phyloP scores from a whole-genome alignment of 495 filamentous ascomycete genomes.

The Aspergillus cavernicola region DNA sequence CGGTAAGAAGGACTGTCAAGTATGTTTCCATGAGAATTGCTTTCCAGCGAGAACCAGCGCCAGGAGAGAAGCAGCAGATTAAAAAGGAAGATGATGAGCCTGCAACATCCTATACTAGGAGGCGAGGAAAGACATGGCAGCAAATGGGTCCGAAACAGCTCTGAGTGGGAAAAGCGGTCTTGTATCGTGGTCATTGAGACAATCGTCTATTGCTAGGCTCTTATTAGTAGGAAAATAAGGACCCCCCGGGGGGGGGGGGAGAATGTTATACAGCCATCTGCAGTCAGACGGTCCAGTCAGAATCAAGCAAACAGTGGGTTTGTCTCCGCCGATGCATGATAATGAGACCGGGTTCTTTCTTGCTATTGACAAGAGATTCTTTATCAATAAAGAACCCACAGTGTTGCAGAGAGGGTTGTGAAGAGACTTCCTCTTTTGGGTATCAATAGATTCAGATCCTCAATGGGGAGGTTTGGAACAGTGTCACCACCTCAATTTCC shows the following conservation, averaged over 20 bases:
- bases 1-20: background rate
- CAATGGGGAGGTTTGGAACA: background rate
- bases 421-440: conserved; percentile 15
- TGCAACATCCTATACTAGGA: conserved; percentile 11
- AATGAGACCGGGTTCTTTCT: background rate
- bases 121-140: conserved; percentile 4
- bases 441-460: conserved; percentile 9
- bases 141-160: conserved; percentile 12
- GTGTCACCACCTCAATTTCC: background rate
- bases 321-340: conserved; percentile 3
- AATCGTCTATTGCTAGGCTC: background rate
- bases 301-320: conserved; percentile 2
- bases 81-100: conserved; percentile 1
- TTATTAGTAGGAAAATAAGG: background rate
- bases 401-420: background rate
- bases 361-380: background rate
- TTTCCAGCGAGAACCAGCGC: background rate
- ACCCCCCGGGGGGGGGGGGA: background rate
- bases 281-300: conserved; percentile 1
- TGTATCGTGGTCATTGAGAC: conserved; percentile 11
- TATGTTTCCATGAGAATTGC: background rate
- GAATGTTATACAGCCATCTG: conserved; percentile 5
- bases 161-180: conserved; percentile 6
- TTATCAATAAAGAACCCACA: conserved; percentile 1
- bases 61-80: background rate